Conservation (phyloP, 192 early-diverging fungal species). For the Coemansia pectinata region DNA sequence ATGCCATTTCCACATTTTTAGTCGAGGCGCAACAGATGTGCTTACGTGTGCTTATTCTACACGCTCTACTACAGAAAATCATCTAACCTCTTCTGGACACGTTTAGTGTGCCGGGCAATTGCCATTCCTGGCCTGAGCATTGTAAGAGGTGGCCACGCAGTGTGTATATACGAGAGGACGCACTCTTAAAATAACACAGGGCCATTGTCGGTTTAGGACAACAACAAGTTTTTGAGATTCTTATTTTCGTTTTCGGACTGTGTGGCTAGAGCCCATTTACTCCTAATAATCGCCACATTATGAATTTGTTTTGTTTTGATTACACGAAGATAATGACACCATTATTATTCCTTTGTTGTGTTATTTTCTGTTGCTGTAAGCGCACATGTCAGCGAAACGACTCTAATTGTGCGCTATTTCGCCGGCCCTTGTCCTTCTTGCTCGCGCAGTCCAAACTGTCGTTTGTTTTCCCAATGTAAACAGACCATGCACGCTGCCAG, state of each 20-base stretch:
- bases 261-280: conserved; percentile 5
- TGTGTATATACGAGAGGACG: neutral
- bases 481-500: neutral
- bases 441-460: neutral
- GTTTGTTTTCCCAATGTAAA: neutral
- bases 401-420: neutral
- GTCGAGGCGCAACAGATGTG: neutral
- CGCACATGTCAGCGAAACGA: neutral
- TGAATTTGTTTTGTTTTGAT: neutral
- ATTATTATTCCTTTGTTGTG: neutral
- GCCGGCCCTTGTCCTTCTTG: neutral
- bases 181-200: neutral
- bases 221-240: neutral
- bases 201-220: neutral
- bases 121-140: neutral
- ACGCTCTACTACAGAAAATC: neutral
- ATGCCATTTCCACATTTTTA: neutral
- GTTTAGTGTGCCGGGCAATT: neutral
- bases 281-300: neutral
- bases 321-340: neutral
- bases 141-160: neutral
- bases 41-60: neutral
- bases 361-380: neutral
- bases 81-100: neutral
- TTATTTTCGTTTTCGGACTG: neutral